Conservation (phyloP, 2,329 filamentous ascomycete species). For the Penicillium sp. region DNA sequence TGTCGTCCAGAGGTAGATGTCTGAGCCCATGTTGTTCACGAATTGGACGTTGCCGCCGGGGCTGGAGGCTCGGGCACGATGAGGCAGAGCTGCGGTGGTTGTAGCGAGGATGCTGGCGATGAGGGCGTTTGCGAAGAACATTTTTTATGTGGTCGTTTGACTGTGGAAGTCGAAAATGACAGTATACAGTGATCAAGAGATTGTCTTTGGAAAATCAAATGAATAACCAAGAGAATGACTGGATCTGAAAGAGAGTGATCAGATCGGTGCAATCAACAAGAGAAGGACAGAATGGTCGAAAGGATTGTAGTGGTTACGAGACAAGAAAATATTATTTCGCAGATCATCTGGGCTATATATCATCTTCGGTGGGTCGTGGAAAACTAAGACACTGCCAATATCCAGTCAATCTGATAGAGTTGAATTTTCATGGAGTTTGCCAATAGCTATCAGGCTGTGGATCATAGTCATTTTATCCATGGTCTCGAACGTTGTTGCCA, state of each 20-base stretch:
- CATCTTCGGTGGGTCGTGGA: slow-evolving; percentile 3
- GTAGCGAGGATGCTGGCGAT: slow-evolving; percentile 24
- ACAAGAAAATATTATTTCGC: background rate
- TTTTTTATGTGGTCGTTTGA: slow-evolving; percentile 12
- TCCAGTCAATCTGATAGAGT: background rate
- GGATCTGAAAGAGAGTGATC: slow-evolving; percentile 16
- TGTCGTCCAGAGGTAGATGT: slow-evolving; percentile 39
- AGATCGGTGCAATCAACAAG: slow-evolving; percentile 6
- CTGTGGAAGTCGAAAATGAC: slow-evolving; percentile 1
- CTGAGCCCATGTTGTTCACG: slow-evolving; percentile 33
- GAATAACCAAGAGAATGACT: slow-evolving; percentile 11
- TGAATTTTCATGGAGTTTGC: slow-evolving; percentile 1
- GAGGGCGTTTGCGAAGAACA: slow-evolving; percentile 24
- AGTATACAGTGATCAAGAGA: slow-evolving; percentile 7
- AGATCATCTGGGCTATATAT: slow-evolving; percentile 10
- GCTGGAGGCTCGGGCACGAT: slow-evolving; percentile 8
- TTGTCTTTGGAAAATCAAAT: slow-evolving; percentile 4
- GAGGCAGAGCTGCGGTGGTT: slow-evolving; percentile 22
- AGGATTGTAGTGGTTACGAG: slow-evolving; percentile 16
- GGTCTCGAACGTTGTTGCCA: slow-evolving; percentile 2
- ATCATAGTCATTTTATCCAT: background rate
- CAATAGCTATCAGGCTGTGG: background rate
- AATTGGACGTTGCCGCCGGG: slow-evolving; percentile 30
- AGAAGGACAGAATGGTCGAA: slow-evolving; percentile 6
- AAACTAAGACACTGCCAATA: background rate